Base-by-base conservation (phyloP, 2,329 filamentous ascomycete species). In the Whalleya microplaca region DNA sequence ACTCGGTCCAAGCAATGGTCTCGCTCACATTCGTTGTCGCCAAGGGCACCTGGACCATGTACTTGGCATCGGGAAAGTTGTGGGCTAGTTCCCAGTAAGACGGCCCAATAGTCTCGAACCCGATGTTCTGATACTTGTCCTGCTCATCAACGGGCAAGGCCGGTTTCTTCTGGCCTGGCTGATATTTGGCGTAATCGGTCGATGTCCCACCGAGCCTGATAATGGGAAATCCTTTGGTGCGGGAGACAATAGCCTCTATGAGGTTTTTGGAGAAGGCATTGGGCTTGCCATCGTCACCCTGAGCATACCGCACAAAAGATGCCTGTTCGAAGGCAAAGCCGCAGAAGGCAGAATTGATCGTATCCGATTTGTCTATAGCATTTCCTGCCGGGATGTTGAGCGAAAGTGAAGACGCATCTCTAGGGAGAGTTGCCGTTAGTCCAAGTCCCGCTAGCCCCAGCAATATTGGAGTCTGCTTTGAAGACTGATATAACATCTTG, bases 161-260 rank as follows among this genome's bases (percentile, higher is more conserved):
- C 2, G 70, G 66, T 14, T 66, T 65, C 3, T 59, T 48, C 53
- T 75, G 73, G 2, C 66, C 66, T 0, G 68, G 71, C 7, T 71
- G 55, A 53, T 72, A 74, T 51, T 61, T 67, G 2, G 68, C 73
- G 49, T 75, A 75, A 56, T 75, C 72, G 8, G 72, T 62, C 43
- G 70, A 73, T 1, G 72, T 73, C 8, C 73, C 72, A 12, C 72
- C 72, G 2, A 75, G 59, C 12, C 72, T 64, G 40, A 75, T 75
- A 45, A 72, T 68, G 3, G 72, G 69, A 29, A 63, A 65, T 1
- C 72, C 72, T 2, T 70, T 70, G 0, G 72, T 75, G 21, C 73
- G 68, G 6, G 66, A 67, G 44, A 70, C 72, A 46, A 75, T 65
- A 18, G 61, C 64, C 16, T 70, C 54, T 42, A 75, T 71, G 27